Conservation (phyloP, 1,284 basidiomycete genomes). For the Thelephora terrestris region DNA sequence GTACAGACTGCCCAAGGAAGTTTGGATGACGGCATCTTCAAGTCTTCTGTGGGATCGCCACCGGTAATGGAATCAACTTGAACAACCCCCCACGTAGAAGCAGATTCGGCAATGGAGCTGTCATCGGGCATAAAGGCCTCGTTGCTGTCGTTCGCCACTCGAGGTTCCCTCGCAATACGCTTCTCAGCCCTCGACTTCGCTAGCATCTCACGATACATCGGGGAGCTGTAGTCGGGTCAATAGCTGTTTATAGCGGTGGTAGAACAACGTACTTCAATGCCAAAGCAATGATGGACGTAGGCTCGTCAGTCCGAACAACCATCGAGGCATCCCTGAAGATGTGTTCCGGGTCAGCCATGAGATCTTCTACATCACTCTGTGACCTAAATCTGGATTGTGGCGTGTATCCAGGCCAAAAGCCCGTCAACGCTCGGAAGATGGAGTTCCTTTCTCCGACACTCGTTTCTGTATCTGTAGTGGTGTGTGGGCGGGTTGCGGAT, state of each 20-base stretch:
- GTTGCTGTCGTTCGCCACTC: slow-evolving; percentile 48
- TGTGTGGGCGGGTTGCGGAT: slow-evolving; percentile 24
- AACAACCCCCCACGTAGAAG: slow-evolving; percentile 81
- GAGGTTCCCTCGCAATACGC: slow-evolving; percentile 54
- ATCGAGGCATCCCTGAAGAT: slow-evolving; percentile 94
- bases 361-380: slow-evolving; percentile 51
- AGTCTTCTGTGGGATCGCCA: slow-evolving; percentile 65
- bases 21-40: slow-evolving; percentile 67
- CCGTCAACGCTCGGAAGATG: slow-evolving; percentile 80
- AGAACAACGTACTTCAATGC: slow-evolving; percentile 64
- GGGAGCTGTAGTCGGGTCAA: slow-evolving; percentile 44
- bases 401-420: slow-evolving; percentile 63
- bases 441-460: slow-evolving; percentile 58
- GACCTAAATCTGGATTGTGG: slow-evolving; percentile 31
- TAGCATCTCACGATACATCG: slow-evolving; percentile 82
- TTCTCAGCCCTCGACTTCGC: slow-evolving; percentile 65
- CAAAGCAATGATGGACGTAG: slow-evolving; percentile 95
- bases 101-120: slow-evolving; percentile 65
- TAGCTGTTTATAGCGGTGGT: slow-evolving; percentile 5
- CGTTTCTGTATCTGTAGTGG: slow-evolving; percentile 45
- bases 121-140: slow-evolving; percentile 85
- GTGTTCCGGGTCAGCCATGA: slow-evolving; percentile 73
- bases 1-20: slow-evolving; percentile 71
- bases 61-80: slow-evolving; percentile 59
- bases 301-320: slow-evolving; percentile 95